Evolutionary conservation across 2,329 filamentous ascomycete genomes (phyloP), one percentile per base, ranked within the genome.

Genomic region (Chaetomium globosum): DNA sequence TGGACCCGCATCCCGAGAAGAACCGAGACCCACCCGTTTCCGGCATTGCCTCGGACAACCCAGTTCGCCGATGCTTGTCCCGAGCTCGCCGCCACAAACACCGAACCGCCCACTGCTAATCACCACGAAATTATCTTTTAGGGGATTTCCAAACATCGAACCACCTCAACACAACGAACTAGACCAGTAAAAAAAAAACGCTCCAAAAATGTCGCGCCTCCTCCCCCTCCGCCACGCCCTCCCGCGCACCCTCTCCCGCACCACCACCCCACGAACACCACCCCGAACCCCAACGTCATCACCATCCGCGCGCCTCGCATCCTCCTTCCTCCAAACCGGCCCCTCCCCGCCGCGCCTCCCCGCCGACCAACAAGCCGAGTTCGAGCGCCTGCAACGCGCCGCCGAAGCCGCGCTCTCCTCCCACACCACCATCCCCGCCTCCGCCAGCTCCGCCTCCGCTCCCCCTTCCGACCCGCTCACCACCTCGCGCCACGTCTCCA

Each of bases 341-440:
- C 91, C 94, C 28, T 80, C 91, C 8, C 95, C 95, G 19, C 93
- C 92, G 0, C 90, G 92, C 57, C 91, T 98, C 12, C 92, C 94
- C 7, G 88, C 92, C 73, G 88, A 91, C 77, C 89, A 97, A 72
- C 93, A 97, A 81, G 91, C 93, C 75, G 86, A 96, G 70, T 97
- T 95, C 76, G 93, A 97, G 78, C 85, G 88, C 51, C 89, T 98
- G 4, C 93, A 97, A 75, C 86, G 86, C 71, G 82, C 78, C 39
- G 85, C 84, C 64, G 75, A 81, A 68, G 80, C 80, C 4, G 80
- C 80, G 9, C 74, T 80, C 76, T 80, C 70, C 74, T 79, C 70
- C 69, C 77, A 68, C 73, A 76, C 55, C 69, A 65, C 67, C 60
- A 65, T n/a, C 59, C 64, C 43, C 43, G 21, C 43, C n/a, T 43